phyloP scores from a whole-genome alignment of 495 filamentous ascomycete species.

The Penicillium atrosanguineum region DNA sequence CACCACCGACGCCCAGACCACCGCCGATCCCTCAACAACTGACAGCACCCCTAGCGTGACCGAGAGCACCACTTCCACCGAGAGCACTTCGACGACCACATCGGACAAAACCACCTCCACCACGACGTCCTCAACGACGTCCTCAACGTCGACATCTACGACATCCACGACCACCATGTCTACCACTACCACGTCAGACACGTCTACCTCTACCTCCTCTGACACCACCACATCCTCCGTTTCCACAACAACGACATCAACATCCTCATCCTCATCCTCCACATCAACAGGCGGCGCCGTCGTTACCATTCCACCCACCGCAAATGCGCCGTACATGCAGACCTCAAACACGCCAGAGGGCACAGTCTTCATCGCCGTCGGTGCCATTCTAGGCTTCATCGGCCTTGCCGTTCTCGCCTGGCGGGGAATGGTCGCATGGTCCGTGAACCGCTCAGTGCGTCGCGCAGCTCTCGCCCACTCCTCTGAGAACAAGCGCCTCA shows the following conservation, averaged over 20 bases:
- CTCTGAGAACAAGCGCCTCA: conserved; percentile 62
- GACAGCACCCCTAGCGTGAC: conserved; percentile 23
- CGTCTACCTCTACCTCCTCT: conserved; percentile 21
- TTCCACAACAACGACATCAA: conserved; percentile 29
- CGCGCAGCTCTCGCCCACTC: conserved; percentile 73
- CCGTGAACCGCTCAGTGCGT: conserved; percentile 81
- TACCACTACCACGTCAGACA: conserved; percentile 21
- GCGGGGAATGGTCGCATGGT: conserved; percentile 87
- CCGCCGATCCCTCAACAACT: conserved; percentile 27
- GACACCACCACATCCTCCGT: conserved; percentile 19
- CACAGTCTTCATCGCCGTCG: conserved; percentile 93
- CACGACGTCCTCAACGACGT: conserved; percentile 8
- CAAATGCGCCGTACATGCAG: conserved; percentile 91
- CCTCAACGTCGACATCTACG: conserved; percentile 12
- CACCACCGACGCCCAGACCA: conserved; percentile 26
- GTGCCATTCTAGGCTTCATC: conserved; percentile 80
- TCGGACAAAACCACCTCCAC: conserved; percentile 16
- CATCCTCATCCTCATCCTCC: conserved; percentile 28
- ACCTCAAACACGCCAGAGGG: conserved; percentile 88
- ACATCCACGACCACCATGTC: conserved; percentile 26
- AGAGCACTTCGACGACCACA: conserved; percentile 15
- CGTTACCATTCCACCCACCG: conserved; percentile 73
- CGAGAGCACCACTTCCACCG: conserved; percentile 15
- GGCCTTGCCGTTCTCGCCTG: conserved; percentile 77
- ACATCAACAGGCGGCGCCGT: conserved; percentile 28